Evolutionary conservation across 208 protist genomes (phyloP), one percentile per base, ranked within the genome.

Genomic region (Acanthamoeba polyphaga): DNA sequence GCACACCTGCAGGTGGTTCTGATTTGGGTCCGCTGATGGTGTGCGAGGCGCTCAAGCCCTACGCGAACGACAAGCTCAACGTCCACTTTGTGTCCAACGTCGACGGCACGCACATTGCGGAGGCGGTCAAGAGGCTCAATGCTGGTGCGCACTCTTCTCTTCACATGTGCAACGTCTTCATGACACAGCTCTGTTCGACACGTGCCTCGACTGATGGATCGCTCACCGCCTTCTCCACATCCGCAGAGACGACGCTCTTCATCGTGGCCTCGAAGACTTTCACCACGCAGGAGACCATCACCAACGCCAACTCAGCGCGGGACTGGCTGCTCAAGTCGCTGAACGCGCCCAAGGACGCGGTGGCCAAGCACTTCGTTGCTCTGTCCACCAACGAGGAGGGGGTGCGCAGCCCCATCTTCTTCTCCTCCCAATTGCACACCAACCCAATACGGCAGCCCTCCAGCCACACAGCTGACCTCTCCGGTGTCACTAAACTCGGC

Each of bases 231-330:
- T 92, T 55, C 22, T 51, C 43, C 8, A 13, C 97, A 1, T 80
- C 95, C 68, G 87, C 99, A 29, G 98, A 99, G 94, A 97, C 98
- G 60, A 99, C 98, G 3, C 96, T 99, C 38, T 99, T 99, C 89
- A 98, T 99, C 58, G 97, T 99, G 89, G 98, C 98, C 51, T 99
- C 98, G 82, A 99, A 99, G 97, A 99, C 99, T 6, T 99, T 99
- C 95, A 99, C 99, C 15, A 99, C 99, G 8, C 97, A 98, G 88
- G 98, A 98, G 76, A 99, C 99, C 15, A 98, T 99, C 92, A 99
- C 98, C 34, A 99, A 99, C 95, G 99, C 99, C 43, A 95, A 97
- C 51, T 97, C 98, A 34, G 99, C 98, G 13, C 96, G 98, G 74
- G 95, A 96, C n/a, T 99, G 98, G 96, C 97, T 99, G 64, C 95